A percentile compares a stretch with the other conserved stretches of the same genome.
Evolutionary conservation across 331 rosid species (phyloP).

Genomic region (Stylosanthes scabra): DNA sequence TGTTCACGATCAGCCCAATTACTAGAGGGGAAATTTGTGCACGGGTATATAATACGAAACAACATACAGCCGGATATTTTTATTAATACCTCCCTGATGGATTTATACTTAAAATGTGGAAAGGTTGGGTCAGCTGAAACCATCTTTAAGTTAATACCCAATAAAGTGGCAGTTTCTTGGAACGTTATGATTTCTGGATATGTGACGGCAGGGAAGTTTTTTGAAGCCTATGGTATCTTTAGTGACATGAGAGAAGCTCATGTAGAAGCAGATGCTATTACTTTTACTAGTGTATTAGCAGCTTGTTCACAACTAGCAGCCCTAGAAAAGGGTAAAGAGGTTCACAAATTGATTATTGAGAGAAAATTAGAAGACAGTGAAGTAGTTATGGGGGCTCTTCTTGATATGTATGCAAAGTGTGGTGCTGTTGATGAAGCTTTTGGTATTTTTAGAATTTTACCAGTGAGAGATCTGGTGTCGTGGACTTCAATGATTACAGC

Average conservation of each 20-base stretch:
- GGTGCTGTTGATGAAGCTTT: slow-evolving; percentile 77
- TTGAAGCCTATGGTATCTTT: slow-evolving; percentile 63
- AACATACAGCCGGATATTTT: slow-evolving; percentile 57
- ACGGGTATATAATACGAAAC: slow-evolving; percentile 69
- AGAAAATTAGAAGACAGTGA: slow-evolving; percentile 54
- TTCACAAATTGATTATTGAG: slow-evolving; percentile 59
- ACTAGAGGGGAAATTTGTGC: slow-evolving; percentile 69
- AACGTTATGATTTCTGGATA: slow-evolving; percentile 87
- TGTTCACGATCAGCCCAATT: slow-evolving; percentile 62
- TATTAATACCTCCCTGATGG: slow-evolving; percentile 62
- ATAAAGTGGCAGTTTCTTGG: slow-evolving; percentile 59
- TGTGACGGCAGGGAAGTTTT: slow-evolving; percentile 58
- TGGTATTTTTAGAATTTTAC: slow-evolving; percentile 61
- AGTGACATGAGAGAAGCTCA: slow-evolving; percentile 56
- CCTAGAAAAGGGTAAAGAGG: slow-evolving; percentile 74
- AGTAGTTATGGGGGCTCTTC: slow-evolving; percentile 83
- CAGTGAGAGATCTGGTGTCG: slow-evolving; percentile 70
- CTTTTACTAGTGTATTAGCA: slow-evolving; percentile 66
- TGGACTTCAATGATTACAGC: slow-evolving; percentile 92
- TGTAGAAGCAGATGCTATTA: slow-evolving; percentile 71
- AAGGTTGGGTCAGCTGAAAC: slow-evolving; percentile 59
- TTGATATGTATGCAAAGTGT: slow-evolving; percentile 91
- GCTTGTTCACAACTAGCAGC: slow-evolving; percentile 83
- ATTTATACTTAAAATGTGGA: slow-evolving; percentile 82
- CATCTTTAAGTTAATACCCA: slow-evolving; percentile 56